Evolutionary conservation across 73 alveolate genomes (phyloP).

Genomic region (Stentor roeselii): DNA sequence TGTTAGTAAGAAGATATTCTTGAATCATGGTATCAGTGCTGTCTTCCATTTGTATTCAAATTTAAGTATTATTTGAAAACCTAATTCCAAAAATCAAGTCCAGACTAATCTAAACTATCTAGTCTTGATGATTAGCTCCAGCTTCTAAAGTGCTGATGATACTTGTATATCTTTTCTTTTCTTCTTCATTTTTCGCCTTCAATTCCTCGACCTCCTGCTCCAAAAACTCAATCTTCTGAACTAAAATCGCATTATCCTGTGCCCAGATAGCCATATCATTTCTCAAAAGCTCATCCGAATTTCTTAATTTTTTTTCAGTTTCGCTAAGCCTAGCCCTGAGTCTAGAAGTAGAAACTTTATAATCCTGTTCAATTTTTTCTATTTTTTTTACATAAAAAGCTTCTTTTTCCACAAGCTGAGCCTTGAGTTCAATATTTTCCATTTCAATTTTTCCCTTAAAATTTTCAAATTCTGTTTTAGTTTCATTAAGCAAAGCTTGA

Average conservation of each 20-base stretch:
- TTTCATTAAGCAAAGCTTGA: neutral
- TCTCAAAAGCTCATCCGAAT: conserved; percentile 8
- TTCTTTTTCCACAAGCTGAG: neutral
- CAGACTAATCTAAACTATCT: too few relatives aligned
- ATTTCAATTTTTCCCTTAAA: conserved; percentile 7
- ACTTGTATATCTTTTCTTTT: conserved; percentile 39
- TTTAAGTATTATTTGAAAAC: too few relatives aligned
- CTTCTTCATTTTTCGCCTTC: conserved; percentile 34
- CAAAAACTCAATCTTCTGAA: conserved; percentile 69
- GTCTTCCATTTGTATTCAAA: too few relatives aligned
- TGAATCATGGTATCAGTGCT: too few relatives aligned
- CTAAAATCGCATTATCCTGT: conserved; percentile 71
- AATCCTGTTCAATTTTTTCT: neutral
- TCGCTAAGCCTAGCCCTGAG: conserved; percentile 70
- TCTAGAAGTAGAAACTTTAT: conserved; percentile 13
- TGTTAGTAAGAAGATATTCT: too few relatives aligned
- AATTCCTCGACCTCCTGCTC: conserved; percentile 42
- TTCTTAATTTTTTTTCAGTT: conserved; percentile 27
- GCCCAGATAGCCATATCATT: conserved; percentile 28
- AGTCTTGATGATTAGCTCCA: too few relatives aligned
- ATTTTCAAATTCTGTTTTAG: conserved; percentile 6
- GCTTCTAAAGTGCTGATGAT: conserved; percentile 8
- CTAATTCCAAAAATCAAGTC: too few relatives aligned
- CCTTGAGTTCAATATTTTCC: neutral
- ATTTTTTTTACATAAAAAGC: conserved; percentile 1